Evolutionary conservation across 345 rosid genomes (phyloP).

Genomic region (Hypericum androsaemum): DNA sequence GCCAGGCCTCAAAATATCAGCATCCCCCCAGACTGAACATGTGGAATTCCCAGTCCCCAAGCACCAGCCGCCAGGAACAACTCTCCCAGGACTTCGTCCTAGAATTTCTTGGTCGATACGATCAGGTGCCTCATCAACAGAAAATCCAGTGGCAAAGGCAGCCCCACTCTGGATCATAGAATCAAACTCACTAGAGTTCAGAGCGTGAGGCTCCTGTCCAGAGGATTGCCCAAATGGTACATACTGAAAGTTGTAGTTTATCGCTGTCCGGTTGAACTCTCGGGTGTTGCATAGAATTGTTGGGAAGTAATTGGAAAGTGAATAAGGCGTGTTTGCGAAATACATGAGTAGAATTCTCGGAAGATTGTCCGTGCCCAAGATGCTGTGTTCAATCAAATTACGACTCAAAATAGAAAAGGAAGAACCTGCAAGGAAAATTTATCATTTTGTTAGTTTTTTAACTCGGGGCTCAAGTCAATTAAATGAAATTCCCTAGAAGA

Average conservation of each 20-base stretch:
- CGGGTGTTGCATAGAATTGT: constrained; percentile 66
- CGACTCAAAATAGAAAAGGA: constrained; percentile 65
- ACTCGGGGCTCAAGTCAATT: no score
- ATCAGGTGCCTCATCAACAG: constrained; percentile 52
- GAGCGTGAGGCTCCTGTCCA: constrained; percentile 25
- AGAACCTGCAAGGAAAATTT: constrained; percentile 48
- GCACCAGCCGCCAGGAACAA: constrained; percentile 95
- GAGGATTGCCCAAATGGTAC: constrained; percentile 37
- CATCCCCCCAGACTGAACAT: constrained; percentile 82
- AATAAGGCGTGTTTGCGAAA: constrained; percentile 66
- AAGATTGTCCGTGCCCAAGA: constrained; percentile 78
- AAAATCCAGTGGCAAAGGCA: constrained; percentile 59
- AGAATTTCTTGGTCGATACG: constrained; percentile 66
- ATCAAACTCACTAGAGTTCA: constrained; percentile 52
- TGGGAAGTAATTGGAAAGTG: constrained; percentile 69
- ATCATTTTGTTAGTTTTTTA: no score
- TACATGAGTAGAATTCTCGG: constrained; percentile 92
- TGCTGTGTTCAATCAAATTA: constrained; percentile 58
- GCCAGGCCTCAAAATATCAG: constrained; percentile 73
- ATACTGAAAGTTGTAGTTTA: constrained; percentile 63
- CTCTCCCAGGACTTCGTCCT: constrained; percentile 39
- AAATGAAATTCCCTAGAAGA: no score
- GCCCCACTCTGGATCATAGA: constrained; percentile 72
- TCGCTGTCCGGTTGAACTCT: constrained; percentile 46
- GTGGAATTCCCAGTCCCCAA: constrained; percentile 43